Percentiles rank a stretch among this genome's conserved stretches.
phyloP scores from a whole-genome alignment of 2,329 filamentous ascomycete genomes.

The Xenoacremonium recifei region DNA sequence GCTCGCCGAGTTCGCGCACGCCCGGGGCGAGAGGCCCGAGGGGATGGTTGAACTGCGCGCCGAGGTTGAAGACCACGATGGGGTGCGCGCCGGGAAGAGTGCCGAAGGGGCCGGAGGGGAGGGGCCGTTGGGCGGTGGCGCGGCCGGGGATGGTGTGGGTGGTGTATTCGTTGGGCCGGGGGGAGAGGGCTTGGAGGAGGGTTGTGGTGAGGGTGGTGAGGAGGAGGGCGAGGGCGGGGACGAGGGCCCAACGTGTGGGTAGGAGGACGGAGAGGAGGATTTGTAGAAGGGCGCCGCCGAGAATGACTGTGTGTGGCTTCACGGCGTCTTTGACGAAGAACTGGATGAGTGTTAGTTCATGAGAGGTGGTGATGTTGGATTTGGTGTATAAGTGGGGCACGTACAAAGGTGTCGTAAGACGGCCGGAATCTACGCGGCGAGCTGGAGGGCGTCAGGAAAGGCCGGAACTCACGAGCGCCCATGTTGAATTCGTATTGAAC shows the following conservation, averaged over 20 bases:
- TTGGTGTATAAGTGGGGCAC: slow-evolving; percentile 8
- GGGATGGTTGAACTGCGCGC: slow-evolving; percentile 46
- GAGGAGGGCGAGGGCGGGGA: slow-evolving; percentile 30
- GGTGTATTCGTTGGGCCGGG: slow-evolving; percentile 19
- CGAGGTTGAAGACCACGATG: slow-evolving; percentile 45
- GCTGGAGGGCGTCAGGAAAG: slow-evolving; percentile 22
- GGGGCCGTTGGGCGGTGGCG: slow-evolving; percentile 32
- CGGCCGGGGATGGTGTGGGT: slow-evolving; percentile 31
- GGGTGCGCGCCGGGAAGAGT: slow-evolving; percentile 24
- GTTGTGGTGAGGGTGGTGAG: slow-evolving; percentile 32
- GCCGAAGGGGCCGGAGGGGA: slow-evolving; percentile 23
- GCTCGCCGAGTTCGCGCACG: slow-evolving; percentile 34
- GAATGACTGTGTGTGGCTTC: slow-evolving; percentile 29
- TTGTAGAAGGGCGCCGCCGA: slow-evolving; percentile 35
- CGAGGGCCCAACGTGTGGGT: slow-evolving; percentile 32
- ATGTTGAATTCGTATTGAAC: slow-evolving; percentile 9
- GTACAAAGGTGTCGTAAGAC: slow-evolving; percentile 16
- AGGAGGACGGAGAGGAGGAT: slow-evolving; percentile 30
- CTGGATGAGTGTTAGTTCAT: slow-evolving; percentile 2
- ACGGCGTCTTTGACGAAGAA: slow-evolving; percentile 32
- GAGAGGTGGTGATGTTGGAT: neutral
- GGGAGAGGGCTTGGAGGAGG: slow-evolving; percentile 19
- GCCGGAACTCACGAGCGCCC: slow-evolving; percentile 17
- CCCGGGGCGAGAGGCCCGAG: slow-evolving; percentile 48
- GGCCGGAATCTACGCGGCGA: slow-evolving; percentile 16